Percentiles rank a stretch among this genome's conserved stretches.
Evolutionary conservation across 495 filamentous ascomycete genomes (phyloP).

Genomic region (Ascobolus immersus): DNA sequence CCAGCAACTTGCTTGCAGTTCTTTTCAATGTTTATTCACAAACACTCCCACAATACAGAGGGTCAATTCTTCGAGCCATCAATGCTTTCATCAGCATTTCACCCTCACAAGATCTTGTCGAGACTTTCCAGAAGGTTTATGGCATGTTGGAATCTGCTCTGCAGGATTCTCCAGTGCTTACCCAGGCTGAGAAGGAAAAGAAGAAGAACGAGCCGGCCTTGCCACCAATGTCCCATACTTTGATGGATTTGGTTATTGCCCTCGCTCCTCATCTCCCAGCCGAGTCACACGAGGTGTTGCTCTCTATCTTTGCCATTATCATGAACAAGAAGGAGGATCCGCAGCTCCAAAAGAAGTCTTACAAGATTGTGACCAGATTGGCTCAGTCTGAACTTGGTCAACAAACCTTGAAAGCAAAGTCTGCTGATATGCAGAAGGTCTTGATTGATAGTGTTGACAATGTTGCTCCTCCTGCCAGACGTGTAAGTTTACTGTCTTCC

Average conservation of each 20-base stretch:
- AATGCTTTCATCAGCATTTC: conserved; percentile 83
- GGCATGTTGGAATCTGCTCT: conserved; percentile 57
- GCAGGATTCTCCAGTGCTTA: conserved; percentile 27
- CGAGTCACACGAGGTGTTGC: conserved; percentile 53
- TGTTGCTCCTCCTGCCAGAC: conserved; percentile 52
- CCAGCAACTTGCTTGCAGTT: conserved; percentile 72
- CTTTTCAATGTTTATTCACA: conserved; percentile 95
- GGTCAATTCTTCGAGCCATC: conserved; percentile 73
- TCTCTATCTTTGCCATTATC: conserved; percentile 56
- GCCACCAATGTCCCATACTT: conserved; percentile 80
- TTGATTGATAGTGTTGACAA: conserved; percentile 54
- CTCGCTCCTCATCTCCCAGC: conserved; percentile 80
- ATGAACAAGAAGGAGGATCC: conserved; percentile 55
- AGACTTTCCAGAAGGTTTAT: conserved; percentile 65
- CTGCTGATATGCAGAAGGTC: conserved; percentile 47
- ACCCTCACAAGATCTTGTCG: conserved; percentile 43
- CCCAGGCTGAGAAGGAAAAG: conserved; percentile 31
- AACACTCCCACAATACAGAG: conserved; percentile 74
- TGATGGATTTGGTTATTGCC: conserved; percentile 88
- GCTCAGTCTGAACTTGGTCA: conserved; percentile 51
- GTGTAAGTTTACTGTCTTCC: conserved; percentile 2
- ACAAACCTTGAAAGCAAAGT: conserved; percentile 43
- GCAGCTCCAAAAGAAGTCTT: conserved; percentile 97
- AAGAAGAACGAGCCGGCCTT: conserved; percentile 37
- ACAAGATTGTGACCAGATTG: conserved; percentile 81